Percentiles rank a stretch among this genome's conserved stretches.
Evolutionary conservation across 148 eudicot genomes (phyloP).

Genomic region (Simmondsia chinensis): DNA sequence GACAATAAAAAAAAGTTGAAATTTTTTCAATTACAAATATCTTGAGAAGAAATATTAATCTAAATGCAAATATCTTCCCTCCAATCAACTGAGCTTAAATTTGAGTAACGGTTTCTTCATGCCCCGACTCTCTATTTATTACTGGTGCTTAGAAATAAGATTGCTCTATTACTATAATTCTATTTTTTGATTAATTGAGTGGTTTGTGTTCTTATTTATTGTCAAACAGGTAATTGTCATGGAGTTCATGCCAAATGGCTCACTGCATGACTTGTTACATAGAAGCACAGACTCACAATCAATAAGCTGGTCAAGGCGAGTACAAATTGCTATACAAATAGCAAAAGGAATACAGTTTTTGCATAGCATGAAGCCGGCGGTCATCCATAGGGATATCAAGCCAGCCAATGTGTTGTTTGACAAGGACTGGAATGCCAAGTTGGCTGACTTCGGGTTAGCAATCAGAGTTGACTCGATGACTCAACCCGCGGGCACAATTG

Average conservation of each 20-base stretch:
- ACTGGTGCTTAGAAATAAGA: no score
- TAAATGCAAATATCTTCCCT: no score
- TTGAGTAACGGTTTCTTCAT: no score
- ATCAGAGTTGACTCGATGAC: constrained; percentile 11
- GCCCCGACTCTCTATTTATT: no score
- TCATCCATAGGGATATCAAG: constrained; percentile 68
- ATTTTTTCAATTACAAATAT: no score
- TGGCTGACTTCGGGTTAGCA: constrained; percentile 69
- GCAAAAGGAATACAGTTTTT: constrained; percentile 42
- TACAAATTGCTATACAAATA: constrained; percentile 38
- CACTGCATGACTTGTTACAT: constrained; percentile 40
- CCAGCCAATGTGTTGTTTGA: constrained; percentile 65
- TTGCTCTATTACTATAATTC: no score
- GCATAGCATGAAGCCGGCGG: constrained; percentile 26
- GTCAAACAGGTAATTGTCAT: constrained; percentile 36
- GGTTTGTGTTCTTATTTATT: no score
- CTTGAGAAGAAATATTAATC: no score
- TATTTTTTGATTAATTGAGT: no score
- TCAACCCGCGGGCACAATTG: constrained; percentile 72
- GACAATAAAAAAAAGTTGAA: no score
- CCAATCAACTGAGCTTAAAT: no score
- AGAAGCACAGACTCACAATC: constrained; percentile 13
- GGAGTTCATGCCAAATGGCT: constrained; percentile 63
- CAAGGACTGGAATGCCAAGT: constrained; percentile 33
- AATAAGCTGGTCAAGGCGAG: constrained; percentile 34